These are phyloP conservation scores for Turritis glabra DNA, from an alignment of 345 rosid species.

Conservation along the genomic window DNA sequence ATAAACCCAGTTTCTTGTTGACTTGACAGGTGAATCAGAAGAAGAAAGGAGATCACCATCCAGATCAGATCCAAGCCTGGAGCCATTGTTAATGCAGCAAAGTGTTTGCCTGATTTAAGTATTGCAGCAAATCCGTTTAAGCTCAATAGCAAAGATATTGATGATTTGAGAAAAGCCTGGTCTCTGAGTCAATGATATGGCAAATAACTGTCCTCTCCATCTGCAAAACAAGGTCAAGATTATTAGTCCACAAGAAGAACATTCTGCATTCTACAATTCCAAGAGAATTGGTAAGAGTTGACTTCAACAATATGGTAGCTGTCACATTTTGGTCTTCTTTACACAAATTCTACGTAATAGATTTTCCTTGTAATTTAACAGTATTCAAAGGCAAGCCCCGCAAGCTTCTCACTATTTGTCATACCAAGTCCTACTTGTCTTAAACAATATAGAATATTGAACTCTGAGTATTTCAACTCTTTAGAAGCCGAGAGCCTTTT, in stretches of 20 bases:
- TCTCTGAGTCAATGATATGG: constrained; percentile 9
- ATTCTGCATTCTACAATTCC: constrained; percentile 13
- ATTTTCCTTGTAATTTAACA: constrained; percentile 29
- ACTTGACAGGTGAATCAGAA: constrained; percentile 33
- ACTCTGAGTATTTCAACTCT: background rate
- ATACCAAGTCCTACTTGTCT: constrained; percentile 10
- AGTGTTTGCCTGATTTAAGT: too few relatives aligned
- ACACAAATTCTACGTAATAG: constrained; percentile 8
- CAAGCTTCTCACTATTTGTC: constrained; percentile 1
- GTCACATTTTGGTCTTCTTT: constrained; percentile 10
- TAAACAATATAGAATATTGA: background rate
- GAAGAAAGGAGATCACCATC: constrained; percentile 28
- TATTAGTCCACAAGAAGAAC: constrained; percentile 21
- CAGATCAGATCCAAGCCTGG: constrained; percentile 30
- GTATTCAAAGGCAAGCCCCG: constrained; percentile 8
- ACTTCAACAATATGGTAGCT: constrained; percentile 26
- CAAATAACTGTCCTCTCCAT: constrained; percentile 13
- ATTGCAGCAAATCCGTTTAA: too few relatives aligned
- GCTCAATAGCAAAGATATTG: too few relatives aligned
- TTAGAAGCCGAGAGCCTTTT: background rate
- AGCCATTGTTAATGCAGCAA: constrained; percentile 26
- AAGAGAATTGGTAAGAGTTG: constrained; percentile 28
- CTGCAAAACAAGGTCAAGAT: background rate
- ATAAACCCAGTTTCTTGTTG: constrained; percentile 41
- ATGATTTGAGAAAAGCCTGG: background rate